Evolutionary conservation across 2,329 filamentous ascomycete species (phyloP).

Genomic region (Diaporthe destruens): DNA sequence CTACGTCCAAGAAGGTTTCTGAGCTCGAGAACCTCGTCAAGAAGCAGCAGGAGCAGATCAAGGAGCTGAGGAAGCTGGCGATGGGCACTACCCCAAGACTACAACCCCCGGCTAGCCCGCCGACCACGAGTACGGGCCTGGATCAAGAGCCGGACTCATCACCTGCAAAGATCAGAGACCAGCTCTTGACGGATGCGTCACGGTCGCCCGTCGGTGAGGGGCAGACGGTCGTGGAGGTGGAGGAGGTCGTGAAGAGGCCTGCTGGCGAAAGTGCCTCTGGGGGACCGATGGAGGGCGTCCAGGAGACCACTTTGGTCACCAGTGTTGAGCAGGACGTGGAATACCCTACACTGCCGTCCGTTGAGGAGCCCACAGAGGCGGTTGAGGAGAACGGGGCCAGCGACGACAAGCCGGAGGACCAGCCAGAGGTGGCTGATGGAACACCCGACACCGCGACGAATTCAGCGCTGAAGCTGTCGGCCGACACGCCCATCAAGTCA

Average conservation of each 20-base stretch:
- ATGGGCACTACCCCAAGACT: conserved; percentile 17
- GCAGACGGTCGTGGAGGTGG: neutral
- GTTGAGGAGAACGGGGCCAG: neutral
- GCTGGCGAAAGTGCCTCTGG: conserved; percentile 7
- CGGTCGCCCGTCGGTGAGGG: neutral
- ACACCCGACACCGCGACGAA: neutral
- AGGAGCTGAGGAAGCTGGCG: conserved; percentile 24
- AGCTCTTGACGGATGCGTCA: conserved; percentile 30
- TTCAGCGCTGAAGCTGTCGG: neutral
- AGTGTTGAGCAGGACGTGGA: conserved; percentile 37
- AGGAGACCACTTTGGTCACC: conserved; percentile 12
- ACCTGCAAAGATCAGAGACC: conserved; percentile 36
- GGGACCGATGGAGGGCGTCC: conserved; percentile 33
- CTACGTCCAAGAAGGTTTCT: conserved; percentile 17
- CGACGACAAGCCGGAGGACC: neutral
- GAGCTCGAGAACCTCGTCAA: conserved; percentile 37
- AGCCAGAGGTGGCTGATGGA: neutral
- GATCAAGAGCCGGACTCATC: conserved; percentile 33
- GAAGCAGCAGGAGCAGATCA: conserved; percentile 36
- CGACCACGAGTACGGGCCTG: neutral
- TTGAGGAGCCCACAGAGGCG: conserved; percentile 29
- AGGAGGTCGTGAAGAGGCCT: conserved; percentile 16
- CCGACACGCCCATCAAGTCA: conserved; percentile 21
- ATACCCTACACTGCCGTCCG: conserved; percentile 29
- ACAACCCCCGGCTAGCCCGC: conserved; percentile 23